Evolutionary conservation across 2,329 filamentous ascomycete genomes (phyloP), one percentile per base, ranked within the genome.

Genomic region (Stagonosporopsis chrysanthemi): DNA sequence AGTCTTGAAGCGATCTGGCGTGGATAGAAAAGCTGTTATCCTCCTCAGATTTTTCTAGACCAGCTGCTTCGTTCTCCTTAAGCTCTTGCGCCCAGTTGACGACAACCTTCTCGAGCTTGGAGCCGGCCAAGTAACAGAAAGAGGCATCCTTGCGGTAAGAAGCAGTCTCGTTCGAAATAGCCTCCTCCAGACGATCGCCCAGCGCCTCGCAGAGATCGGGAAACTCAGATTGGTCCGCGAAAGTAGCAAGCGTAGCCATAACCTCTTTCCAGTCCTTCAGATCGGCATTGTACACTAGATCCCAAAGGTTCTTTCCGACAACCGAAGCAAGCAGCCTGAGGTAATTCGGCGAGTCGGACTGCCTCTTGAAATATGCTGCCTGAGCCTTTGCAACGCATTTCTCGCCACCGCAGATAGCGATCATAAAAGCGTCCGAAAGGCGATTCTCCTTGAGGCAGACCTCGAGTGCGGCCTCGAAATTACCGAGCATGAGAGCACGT

Each of bases 51-150:
- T 88, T 84, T 67, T 92, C 84, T 60, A 96, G 81, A 12, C 87
- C 88, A 41, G 87, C 86, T 68, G 89, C 86, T 76, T 97, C 92
- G 23, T 88, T 85, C 78, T 98, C 92, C 64, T 92, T 85, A 15
- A 98, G 86, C 77, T 98, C 93, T 47, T 90, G 84, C 51, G 94
- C 89, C 95, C 95, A 99, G 71, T 98, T 97, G 33, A 85, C 85
- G 42, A 98, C 91, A 23, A 98, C 94, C 84, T 99, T 99, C 78
- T 99, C 94, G 4, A 99, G 84, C 80, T 97, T 98, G 17, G 94
- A 96, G 58, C 95, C 94, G 41, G 94, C 92, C 60, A 99, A 81
- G 78, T 93, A 99, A 78, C 96, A 99, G 84, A 99, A 96, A 0
- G 92, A 93, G 31, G 95, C 95, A 76, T 99, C 91, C 75, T 96